Percentiles rank a stretch among this genome's conserved stretches.
Evolutionary conservation across 202 grass and related monocot genomes (phyloP).

Genomic region (Saccharum hybrid): DNA sequence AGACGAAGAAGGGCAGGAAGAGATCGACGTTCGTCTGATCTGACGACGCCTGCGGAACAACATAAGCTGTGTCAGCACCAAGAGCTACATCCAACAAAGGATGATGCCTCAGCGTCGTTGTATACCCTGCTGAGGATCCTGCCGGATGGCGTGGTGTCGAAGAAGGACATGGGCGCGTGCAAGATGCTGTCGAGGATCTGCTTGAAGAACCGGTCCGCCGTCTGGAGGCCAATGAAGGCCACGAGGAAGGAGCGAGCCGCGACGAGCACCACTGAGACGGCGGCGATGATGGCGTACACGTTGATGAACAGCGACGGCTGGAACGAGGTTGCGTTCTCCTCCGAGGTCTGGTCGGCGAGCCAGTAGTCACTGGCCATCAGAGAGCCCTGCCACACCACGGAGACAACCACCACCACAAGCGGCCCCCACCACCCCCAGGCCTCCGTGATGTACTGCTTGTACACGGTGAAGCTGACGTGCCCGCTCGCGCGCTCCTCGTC

Average conservation of each 20-base stretch:
- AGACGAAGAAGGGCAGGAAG: slow-evolving; percentile 89
- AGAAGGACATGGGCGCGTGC: slow-evolving; percentile 97
- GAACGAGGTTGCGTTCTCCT: slow-evolving; percentile 50
- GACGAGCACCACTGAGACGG: slow-evolving; percentile 60
- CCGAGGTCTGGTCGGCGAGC: slow-evolving; percentile 83
- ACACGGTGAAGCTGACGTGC: slow-evolving; percentile 74
- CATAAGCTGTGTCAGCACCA: neutral
- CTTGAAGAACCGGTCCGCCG: slow-evolving; percentile 81
- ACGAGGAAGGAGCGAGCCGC: slow-evolving; percentile 63
- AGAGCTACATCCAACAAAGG: neutral
- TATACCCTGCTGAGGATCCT: slow-evolving; percentile 95
- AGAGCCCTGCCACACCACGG: slow-evolving; percentile 64
- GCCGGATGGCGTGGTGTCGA: slow-evolving; percentile 95
- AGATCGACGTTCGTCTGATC: slow-evolving; percentile 96
- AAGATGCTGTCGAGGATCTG: slow-evolving; percentile 91
- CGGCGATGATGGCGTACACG: slow-evolving; percentile 66
- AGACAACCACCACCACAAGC: slow-evolving; percentile 48
- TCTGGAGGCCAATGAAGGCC: slow-evolving; percentile 71
- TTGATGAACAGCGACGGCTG: slow-evolving; percentile 65
- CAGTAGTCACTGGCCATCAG: slow-evolving; percentile 88
- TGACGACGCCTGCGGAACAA: slow-evolving; percentile 68
- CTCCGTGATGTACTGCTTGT: slow-evolving; percentile 89
- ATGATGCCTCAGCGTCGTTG: neutral
- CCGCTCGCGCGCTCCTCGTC: slow-evolving; percentile 89
- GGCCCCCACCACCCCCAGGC: slow-evolving; percentile 87